Conservation (phyloP, 345 rosid species). For the Geranium brycei region DNA sequence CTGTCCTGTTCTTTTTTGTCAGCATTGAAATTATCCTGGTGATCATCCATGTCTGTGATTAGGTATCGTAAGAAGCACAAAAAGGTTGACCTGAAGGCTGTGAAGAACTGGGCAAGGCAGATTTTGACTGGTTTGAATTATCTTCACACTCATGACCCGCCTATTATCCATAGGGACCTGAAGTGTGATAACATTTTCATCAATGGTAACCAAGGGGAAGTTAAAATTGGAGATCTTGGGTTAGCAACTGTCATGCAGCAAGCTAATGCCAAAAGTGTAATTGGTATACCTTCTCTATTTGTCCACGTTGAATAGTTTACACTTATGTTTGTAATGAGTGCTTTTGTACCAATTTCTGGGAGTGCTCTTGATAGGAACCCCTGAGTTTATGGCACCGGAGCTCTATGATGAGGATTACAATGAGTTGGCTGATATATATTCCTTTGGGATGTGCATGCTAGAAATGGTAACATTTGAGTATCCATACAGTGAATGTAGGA, state of each 20-base stretch:
- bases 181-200: constrained; percentile 92
- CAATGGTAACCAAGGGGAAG: constrained; percentile 92
- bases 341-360: constrained; percentile 1
- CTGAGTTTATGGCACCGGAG: constrained; percentile 93
- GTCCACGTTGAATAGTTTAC: constrained; percentile 10
- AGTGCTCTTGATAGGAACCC: constrained; percentile 39
- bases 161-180: constrained; percentile 83
- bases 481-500: constrained; percentile 70
- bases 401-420: constrained; percentile 70
- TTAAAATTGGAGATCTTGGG: constrained; percentile 96
- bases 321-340: neutral
- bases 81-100: constrained; percentile 71
- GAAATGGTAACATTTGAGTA: constrained; percentile 82
- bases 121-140: constrained; percentile 64
- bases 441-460: constrained; percentile 84
- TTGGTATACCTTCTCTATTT: constrained; percentile 34
- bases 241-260: constrained; percentile 87
- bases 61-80: constrained; percentile 88
- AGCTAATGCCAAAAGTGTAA: constrained; percentile 81
- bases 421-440: constrained; percentile 66
- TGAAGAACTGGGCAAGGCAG: constrained; percentile 88
- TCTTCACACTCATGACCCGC: constrained; percentile 73
- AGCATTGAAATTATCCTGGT: constrained; percentile 14
- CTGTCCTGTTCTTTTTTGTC: neutral
- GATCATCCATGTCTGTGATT: constrained; percentile 20